phyloP scores from a whole-genome alignment of 2,329 filamentous ascomycete species.

The Magnaporthiopsis incrustans region DNA sequence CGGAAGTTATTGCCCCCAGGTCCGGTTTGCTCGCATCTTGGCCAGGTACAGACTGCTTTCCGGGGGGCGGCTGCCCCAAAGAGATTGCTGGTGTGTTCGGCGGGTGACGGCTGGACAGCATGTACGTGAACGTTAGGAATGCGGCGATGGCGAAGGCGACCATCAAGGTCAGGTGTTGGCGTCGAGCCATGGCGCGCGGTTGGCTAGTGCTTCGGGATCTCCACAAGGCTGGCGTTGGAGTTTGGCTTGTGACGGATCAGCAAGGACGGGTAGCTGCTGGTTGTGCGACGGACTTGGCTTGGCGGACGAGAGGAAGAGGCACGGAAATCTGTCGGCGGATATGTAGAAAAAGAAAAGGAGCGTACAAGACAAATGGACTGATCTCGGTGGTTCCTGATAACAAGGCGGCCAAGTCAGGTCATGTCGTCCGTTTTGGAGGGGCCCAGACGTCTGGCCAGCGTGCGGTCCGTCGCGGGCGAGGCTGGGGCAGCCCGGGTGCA shows the following conservation, averaged over 20 bases:
- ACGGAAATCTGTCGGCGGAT: background rate
- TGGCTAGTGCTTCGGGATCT: background rate
- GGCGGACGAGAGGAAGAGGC: background rate
- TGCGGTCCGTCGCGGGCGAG: background rate
- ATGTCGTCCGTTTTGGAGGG: background rate
- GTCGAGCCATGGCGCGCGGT: slow-evolving; percentile 37
- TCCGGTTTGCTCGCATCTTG: slow-evolving; percentile 16
- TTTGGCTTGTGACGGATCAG: background rate
- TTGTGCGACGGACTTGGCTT: background rate
- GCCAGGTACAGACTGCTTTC: slow-evolving; percentile 11
- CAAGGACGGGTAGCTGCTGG: background rate
- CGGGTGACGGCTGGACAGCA: slow-evolving; percentile 34
- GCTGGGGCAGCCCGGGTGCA: too few relatives aligned
- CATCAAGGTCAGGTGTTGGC: slow-evolving; percentile 44
- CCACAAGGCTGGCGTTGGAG: background rate
- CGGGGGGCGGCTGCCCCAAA: slow-evolving; percentile 6
- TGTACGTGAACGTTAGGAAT: slow-evolving; percentile 50
- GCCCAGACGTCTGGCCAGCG: background rate
- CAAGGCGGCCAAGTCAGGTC: background rate
- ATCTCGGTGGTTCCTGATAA: background rate
- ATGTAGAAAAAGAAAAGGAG: background rate
- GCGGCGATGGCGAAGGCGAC: slow-evolving; percentile 46
- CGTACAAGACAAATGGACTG: background rate
- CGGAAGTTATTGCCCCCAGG: slow-evolving; percentile 33
- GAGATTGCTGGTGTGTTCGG: slow-evolving; percentile 6